Base-by-base conservation (phyloP, 2,329 filamentous ascomycete genomes). In the Fusarium denticulatum region DNA sequence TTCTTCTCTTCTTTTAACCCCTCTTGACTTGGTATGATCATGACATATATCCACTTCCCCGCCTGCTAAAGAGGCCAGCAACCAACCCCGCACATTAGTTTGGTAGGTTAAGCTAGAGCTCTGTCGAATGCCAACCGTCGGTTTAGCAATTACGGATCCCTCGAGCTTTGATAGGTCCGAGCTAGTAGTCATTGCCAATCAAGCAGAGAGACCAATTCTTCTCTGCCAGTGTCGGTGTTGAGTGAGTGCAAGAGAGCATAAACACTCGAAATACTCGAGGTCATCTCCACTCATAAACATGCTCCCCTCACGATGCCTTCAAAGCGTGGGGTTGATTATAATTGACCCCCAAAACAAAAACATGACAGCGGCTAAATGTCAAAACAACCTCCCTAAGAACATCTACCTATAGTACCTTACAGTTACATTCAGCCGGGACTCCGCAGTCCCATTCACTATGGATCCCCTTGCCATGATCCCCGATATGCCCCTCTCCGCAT, bases 61-160 rank as follows among this genome's bases (percentile, higher is more conserved):
- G 66, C 45, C 26, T 40, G 28, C 43, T 46, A 43, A 39, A 40
- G 22, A 47, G 61, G 47, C 58, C 55, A 40, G 57, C 50, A 55
- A 65, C 65, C 55, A 55, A 65, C 65, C 57, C 67, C 61, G 53
- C 66, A 71, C 62, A 61, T 56, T 47, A n/a, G 53, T 34, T 43
- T 18, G 40, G 10, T 34, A 16, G 15, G 15, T 16, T 36, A 50
- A 50, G 30, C 11, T 34, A 11, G n/a, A 40, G 45, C 53, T 63
- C 73, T 52, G 62, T 77, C 76, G 70, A 77, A 77, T 77, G 47
- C 70, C 72, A 76, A 37, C 28, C 60, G 56, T 73, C 59, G 64
- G 62, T 71, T 77, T 78, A 77, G 72, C 74, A 77, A 77, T 78
- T 66, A 65, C 61, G 50, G 63, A 61, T 43, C 65, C 65, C n/a